Percentiles rank a stretch among this genome's conserved stretches.
phyloP scores from a whole-genome alignment of 2,329 filamentous ascomycete species.

The Clonostachys chloroleuca region DNA sequence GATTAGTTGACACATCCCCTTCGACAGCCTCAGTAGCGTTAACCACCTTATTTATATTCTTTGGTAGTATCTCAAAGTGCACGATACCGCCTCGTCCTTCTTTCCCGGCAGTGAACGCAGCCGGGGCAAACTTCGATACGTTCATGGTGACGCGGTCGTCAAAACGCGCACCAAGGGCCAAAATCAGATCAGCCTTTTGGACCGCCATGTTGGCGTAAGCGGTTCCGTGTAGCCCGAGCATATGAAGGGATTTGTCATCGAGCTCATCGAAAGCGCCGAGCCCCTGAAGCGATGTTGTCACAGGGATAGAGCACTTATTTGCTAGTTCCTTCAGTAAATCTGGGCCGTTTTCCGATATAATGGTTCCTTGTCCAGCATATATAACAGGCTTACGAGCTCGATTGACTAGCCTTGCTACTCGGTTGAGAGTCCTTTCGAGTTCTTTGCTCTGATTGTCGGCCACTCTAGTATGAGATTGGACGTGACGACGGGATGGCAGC shows the following conservation, averaged over 20 bases:
- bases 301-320: slow-evolving; percentile 80
- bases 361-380: slow-evolving; percentile 81
- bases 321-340: slow-evolving; percentile 72
- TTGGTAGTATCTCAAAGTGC: slow-evolving; percentile 94
- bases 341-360: slow-evolving; percentile 70
- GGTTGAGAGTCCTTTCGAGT: background rate
- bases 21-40: slow-evolving; percentile 90
- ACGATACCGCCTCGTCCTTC: slow-evolving; percentile 84
- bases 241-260: slow-evolving; percentile 83
- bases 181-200: slow-evolving; percentile 86
- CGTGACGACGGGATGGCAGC: slow-evolving; percentile 77
- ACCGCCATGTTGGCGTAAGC: slow-evolving; percentile 93
- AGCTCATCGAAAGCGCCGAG: slow-evolving; percentile 84
- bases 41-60: slow-evolving; percentile 97
- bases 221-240: slow-evolving; percentile 93
- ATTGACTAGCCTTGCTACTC: background rate
- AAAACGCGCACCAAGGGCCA: slow-evolving; percentile 82
- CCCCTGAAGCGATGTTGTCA: slow-evolving; percentile 86
- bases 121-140: slow-evolving; percentile 77
- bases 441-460: background rate
- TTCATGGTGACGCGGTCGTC: slow-evolving; percentile 84
- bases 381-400: slow-evolving; percentile 44
- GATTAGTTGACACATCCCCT: slow-evolving; percentile 81
- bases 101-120: slow-evolving; percentile 70
- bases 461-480: slow-evolving; percentile 64